Evolutionary conservation across 1,284 basidiomycete genomes (phyloP), one percentile per base, ranked within the genome.

Genomic region (Tetrapyrgos nigripes): DNA sequence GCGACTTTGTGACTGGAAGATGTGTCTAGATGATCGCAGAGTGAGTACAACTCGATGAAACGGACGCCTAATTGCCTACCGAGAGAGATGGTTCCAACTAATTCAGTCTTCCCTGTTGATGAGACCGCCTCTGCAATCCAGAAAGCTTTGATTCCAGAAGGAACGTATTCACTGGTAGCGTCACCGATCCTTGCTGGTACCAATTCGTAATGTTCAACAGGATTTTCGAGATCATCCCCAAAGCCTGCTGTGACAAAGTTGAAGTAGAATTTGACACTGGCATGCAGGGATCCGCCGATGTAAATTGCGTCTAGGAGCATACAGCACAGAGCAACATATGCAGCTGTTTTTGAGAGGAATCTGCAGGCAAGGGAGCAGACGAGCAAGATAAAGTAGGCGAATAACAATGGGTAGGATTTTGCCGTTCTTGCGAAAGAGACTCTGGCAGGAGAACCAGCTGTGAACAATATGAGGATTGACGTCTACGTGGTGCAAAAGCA

Each of bases 101-200:
- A 64, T 37, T 68, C 64, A 3, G 59, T 48, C 8, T 53, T 44
- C 21, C 45, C 44, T 28, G 57, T 49, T 4, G 62, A 57, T 19
- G 28, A 40, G 28, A 60, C 53, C 9, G 54, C 48, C 53, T 72
- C 73, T 10, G 65, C 70, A n/a, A 73, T 68, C 70, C 71, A 73
- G 37, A 72, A 72, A 4, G 59, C 68, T 53, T 66, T 70, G 4
- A 58, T 57, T 4, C 66, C 65, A n/a, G 58, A 58, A 2, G 66
- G 62, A 3, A 58, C 56, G 14, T 8, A 40, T n/a, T n/a, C 62
- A 55, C 1, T 65, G 58, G 0, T 55, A 57, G 10, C 55, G 27
- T 31, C 10, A 28, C 21, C 44, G 28, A 50, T 46, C 14, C 49
- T 53, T 17, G 45, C 13, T 23, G 21, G 46, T 11, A 47, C 23